Base-by-base conservation (phyloP, 306 rosid genomes). In the Trifolium repens region DNA sequence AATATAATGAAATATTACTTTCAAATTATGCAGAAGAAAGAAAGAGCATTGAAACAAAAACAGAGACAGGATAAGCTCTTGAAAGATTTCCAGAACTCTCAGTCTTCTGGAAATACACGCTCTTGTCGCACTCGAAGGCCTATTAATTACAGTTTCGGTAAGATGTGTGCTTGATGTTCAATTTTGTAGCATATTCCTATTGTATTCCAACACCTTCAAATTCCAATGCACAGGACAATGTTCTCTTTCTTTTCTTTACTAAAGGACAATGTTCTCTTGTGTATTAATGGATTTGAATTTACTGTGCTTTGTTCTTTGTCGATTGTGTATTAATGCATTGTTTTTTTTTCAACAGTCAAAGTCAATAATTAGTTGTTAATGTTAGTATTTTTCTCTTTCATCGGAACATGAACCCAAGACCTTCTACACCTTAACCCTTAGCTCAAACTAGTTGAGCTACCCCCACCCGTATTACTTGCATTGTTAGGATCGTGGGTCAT, bases 121-220 rank as follows among this genome's bases (percentile, higher is more conserved):
- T 80, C 93, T 42, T 88, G 87, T 88, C 92, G 89, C 77, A 78
- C 60, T 64, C 87, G 89, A 61, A 78, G 80, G 74, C 86, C 89
- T 69, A 76, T 92, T 80, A 87, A 53, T 82, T 92, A 92, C 85
- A 82, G 91, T 59, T 88, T 81, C 53, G 98, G 97, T 90, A 86
- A 78, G 78, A 67, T 40, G 39, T 22, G 60, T 27, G 71, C 13
- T 57, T 73, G 40, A 5, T 54, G 39, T 69, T 59, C 26, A 24
- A 13, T 72, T 34, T 24, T 73, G 14, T 69, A 6, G 69, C 39
- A 76, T 8, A 50, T 62, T 7, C 78, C 43, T 49, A 9, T 59
- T 14, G 74, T 35, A 54, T 44, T 65, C 34, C 52, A 34, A 43
- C 44, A 7, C 63, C 60, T 26, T 0, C 54, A 62, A 27, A 63